phyloP scores from a whole-genome alignment of 1,139 yeast species.

The Wickerhamiella infanticola region DNA sequence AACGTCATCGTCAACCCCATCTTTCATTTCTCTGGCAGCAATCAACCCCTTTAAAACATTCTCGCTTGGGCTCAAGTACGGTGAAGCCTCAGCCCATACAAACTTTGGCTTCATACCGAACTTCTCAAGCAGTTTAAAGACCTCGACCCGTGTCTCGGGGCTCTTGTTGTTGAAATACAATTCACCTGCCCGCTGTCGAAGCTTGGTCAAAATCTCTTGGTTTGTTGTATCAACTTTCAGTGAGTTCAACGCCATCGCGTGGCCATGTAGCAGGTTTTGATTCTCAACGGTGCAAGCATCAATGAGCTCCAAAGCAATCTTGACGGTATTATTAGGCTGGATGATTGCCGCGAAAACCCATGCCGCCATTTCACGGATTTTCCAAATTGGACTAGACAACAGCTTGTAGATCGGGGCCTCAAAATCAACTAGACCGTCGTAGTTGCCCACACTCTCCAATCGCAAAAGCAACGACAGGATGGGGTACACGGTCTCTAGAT shows the following conservation, averaged over 20 bases:
- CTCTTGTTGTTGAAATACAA: constrained; percentile 6
- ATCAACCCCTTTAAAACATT: constrained; percentile 3
- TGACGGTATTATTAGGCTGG: not conserved
- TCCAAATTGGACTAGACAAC: constrained; percentile 49
- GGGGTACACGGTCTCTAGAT: constrained; percentile 51
- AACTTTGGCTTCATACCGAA: not conserved
- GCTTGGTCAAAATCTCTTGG: not conserved
- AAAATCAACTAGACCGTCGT: constrained; percentile 36
- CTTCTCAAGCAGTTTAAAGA: constrained; percentile 2
- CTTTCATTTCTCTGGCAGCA: not conserved
- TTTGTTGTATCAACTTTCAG: not conserved
- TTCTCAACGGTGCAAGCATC: not conserved
- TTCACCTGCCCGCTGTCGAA: not conserved
- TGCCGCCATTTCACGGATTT: constrained; percentile 75
- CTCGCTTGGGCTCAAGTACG: constrained; percentile 4
- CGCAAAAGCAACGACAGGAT: constrained; percentile 57
- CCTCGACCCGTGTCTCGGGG: constrained; percentile 9
- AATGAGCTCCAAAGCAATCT: constrained; percentile 2
- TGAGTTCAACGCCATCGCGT: constrained; percentile 10
- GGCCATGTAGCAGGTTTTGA: constrained; percentile 15
- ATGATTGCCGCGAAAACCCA: constrained; percentile 42
- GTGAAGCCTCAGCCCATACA: not conserved
- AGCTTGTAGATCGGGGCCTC: constrained; percentile 32
- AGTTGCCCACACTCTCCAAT: constrained; percentile 43
- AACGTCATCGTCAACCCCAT: not conserved